A percentile compares a stretch with the other conserved stretches of the same genome.
phyloP scores from a whole-genome alignment of 768 basidiomycete species.

The Leccinum subgranulosum region DNA sequence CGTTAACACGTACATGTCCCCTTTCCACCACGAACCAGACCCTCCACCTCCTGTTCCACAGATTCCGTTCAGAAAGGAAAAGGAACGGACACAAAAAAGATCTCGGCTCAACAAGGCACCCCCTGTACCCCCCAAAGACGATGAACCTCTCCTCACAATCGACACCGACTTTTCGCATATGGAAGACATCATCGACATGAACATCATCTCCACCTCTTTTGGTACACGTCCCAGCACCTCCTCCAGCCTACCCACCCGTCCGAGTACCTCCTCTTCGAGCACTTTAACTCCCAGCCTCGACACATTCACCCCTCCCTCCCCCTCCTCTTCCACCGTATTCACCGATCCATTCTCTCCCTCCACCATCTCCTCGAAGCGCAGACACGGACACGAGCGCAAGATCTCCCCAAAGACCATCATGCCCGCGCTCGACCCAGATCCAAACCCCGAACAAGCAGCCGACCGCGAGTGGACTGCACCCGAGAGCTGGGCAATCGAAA shows the following conservation, averaged over 20 bases:
- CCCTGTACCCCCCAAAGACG: neutral
- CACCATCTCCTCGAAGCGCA: slow-evolving; percentile 20
- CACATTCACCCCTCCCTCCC: slow-evolving; percentile 38
- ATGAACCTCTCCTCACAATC: slow-evolving; percentile 23
- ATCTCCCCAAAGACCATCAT: slow-evolving; percentile 51
- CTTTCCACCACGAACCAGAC: neutral
- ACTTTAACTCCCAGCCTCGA: slow-evolving; percentile 34
- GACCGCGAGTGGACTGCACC: slow-evolving; percentile 61
- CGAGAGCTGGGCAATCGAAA: slow-evolving; percentile 73
- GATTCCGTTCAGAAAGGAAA: slow-evolving; percentile 28
- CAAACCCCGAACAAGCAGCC: slow-evolving; percentile 11
- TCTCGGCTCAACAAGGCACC: neutral
- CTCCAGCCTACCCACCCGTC: slow-evolving; percentile 19
- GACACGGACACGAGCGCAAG: slow-evolving; percentile 32
- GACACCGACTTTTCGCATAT: slow-evolving; percentile 51
- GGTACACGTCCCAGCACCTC: slow-evolving; percentile 20
- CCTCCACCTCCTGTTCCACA: slow-evolving; percentile 6
- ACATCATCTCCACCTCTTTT: slow-evolving; percentile 7
- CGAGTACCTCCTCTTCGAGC: slow-evolving; percentile 16
- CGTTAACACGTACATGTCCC: slow-evolving; percentile 18
- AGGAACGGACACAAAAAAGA: slow-evolving; percentile 20
- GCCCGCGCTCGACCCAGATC: slow-evolving; percentile 8
- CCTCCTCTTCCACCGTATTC: slow-evolving; percentile 28
- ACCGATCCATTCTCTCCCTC: slow-evolving; percentile 36
- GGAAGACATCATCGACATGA: slow-evolving; percentile 72